These are phyloP conservation scores for Schizochytrium sp. DNA, from an alignment of 108 stramenopile genomes.

Conservation along the genomic window DNA sequence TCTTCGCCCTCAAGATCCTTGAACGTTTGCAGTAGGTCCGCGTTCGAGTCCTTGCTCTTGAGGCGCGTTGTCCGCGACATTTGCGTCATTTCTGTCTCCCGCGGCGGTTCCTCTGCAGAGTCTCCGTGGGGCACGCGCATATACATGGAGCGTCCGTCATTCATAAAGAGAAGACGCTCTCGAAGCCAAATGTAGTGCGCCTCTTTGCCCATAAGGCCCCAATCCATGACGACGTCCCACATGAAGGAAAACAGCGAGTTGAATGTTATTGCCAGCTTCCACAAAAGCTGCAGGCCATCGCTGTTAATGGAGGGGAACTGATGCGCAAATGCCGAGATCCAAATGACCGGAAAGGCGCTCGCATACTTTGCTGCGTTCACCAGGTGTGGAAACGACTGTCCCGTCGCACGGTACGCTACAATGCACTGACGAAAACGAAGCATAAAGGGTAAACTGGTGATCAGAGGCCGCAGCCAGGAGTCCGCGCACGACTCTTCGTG, in stretches of 20 bases:
- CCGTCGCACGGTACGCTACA: neutral
- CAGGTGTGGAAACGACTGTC: neutral
- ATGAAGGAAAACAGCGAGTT: constrained; percentile 7
- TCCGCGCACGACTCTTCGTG: neutral
- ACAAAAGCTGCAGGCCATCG: neutral
- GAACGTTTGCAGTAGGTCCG: too few species aligned
- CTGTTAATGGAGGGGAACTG: neutral
- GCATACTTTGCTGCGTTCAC: neutral
- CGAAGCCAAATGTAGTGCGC: neutral
- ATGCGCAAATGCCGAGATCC: neutral
- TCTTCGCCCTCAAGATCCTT: too few species aligned
- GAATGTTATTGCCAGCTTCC: neutral
- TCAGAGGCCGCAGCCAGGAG: neutral
- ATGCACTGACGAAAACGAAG: neutral
- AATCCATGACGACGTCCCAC: constrained; percentile 18
- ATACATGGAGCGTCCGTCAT: neutral
- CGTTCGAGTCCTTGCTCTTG: too few species aligned
- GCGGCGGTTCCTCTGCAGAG: too few species aligned
- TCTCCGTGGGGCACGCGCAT: neutral
- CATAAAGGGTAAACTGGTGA: neutral
- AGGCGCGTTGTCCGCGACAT: too few species aligned
- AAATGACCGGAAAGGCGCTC: neutral
- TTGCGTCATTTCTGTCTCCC: too few species aligned
- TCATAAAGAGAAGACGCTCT: neutral
- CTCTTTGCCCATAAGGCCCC: neutral